phyloP scores from a whole-genome alignment of 139 green algal genomes.

The Desmodesmus armatus region DNA sequence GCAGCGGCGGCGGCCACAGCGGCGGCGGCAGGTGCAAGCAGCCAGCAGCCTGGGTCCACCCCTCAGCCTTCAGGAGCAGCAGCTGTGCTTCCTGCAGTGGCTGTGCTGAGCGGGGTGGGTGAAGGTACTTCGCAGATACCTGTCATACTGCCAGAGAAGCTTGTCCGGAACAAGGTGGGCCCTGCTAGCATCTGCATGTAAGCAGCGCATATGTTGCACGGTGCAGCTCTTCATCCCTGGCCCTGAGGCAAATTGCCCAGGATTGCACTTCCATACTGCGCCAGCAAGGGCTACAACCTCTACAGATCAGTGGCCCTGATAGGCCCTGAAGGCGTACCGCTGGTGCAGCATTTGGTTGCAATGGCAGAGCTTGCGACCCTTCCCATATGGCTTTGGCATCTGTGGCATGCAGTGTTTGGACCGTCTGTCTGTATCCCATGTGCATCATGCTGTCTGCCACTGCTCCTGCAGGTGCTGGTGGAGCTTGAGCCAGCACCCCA shows the following conservation, averaged over 20 bases:
- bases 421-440: neutral
- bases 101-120: neutral
- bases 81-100: neutral
- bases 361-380: no score
- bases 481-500: constrained; percentile 55
- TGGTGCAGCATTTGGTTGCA: no score
- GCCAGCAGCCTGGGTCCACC: neutral
- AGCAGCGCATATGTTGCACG: no score
- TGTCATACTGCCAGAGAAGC: constrained; percentile 50
- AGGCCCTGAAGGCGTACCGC: no score
- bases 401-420: neutral
- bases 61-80: neutral
- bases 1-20: neutral
- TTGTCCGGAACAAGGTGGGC: constrained; percentile 48
- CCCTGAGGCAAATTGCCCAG: no score
- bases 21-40: neutral
- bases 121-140: constrained; percentile 13
- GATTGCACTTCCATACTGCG: no score
- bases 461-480: constrained; percentile 54
- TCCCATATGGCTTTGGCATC: no score
- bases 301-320: no score
- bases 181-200: neutral
- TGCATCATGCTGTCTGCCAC: neutral
- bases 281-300: no score
- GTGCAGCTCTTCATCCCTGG: no score